Evolutionary conservation across 2,329 filamentous ascomycete species (phyloP), one percentile per base, ranked within the genome.

Genomic region (Falciphora oryzae): DNA sequence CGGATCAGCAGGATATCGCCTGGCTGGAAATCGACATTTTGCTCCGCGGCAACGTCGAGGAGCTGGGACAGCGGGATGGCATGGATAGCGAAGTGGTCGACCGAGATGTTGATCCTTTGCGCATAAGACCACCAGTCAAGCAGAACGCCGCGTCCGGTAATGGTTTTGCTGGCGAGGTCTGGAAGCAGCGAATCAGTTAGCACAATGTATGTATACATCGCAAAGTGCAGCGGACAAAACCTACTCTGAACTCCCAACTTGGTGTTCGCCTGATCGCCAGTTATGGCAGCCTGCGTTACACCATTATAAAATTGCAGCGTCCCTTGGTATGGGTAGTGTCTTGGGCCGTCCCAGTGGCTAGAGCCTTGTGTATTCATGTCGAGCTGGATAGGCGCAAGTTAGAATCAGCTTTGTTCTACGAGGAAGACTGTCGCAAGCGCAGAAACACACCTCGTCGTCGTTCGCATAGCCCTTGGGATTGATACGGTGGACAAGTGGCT

Each of bases 101-200:
- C 27, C 18, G 63, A 13, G 31, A 65, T 64, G 60, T 29, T 32
- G 60, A 67, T 59, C n/a, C 64, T 53, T 13, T 62, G 2, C 38
- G 63, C 66, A 57, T 62, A 69, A n/a, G 62, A 61, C 32, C 64
- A 68, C 22, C 67, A 81, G 72, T 82, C 80, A 27, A 82, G 69
- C 27, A 82, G 74, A n/a, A 82, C 75, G n/a, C 79, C 79, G 5
- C 80, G 76, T 35, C 79, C 79, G 60, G 79, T 75, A 31, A 81
- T 75, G 3, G 44, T 53, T 53, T 53, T 53, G 44, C 6, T n/a
- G 22, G 44, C 44, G 44, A 53, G 18, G 10, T 53, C 44, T 53
- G 8, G 7, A 44, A 44, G 32, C 14, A 3, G 38, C 13, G 14
- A 44, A 6, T 16, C 16, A 32, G 38, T 16, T 7, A 44, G 38